Conservation (phyloP, 352 stramenopile species). For the Phytopythium delawarense region DNA sequence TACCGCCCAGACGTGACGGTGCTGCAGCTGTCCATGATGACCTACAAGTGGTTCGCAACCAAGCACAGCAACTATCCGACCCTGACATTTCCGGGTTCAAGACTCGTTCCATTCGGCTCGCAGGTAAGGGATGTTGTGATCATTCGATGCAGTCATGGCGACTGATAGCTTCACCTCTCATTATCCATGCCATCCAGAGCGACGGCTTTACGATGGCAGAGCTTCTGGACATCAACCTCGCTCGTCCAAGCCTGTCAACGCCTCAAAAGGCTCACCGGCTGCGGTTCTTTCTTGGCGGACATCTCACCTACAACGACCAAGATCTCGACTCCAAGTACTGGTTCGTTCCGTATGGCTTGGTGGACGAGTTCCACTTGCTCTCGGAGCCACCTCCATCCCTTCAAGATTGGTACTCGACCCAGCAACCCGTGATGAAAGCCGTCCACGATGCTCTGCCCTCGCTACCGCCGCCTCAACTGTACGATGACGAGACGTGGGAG, state of each 20-base stretch:
- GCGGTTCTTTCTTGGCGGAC: constrained; percentile 83
- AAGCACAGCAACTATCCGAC: constrained; percentile 71
- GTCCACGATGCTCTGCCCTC: constrained; percentile 33
- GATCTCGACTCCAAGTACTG: constrained; percentile 48
- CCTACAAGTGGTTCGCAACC: constrained; percentile 70
- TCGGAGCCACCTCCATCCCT: constrained; percentile 16
- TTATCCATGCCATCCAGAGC: constrained; percentile 13
- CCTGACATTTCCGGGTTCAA: constrained; percentile 56
- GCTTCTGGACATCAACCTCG: constrained; percentile 43
- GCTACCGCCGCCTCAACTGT: constrained; percentile 64
- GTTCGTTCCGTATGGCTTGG: constrained; percentile 44
- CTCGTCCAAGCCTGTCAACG: not conserved
- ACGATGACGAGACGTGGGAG: constrained; percentile 90
- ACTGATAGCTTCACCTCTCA: not conserved
- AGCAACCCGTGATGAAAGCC: constrained; percentile 28
- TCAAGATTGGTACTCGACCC: constrained; percentile 38
- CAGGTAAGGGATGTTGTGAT: constrained; percentile 13
- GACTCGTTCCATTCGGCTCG: constrained; percentile 33
- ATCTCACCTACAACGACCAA: constrained; percentile 61
- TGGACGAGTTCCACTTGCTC: constrained; percentile 47
- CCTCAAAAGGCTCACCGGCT: constrained; percentile 7
- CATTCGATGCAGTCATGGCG: not conserved
- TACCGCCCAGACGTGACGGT: constrained; percentile 66
- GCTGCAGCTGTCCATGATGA: constrained; percentile 92
- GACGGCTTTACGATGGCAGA: constrained; percentile 43